Percentiles rank a stretch among this genome's conserved stretches.
Evolutionary conservation across 1,284 basidiomycete genomes (phyloP).

Genomic region (Malassezia nana): DNA sequence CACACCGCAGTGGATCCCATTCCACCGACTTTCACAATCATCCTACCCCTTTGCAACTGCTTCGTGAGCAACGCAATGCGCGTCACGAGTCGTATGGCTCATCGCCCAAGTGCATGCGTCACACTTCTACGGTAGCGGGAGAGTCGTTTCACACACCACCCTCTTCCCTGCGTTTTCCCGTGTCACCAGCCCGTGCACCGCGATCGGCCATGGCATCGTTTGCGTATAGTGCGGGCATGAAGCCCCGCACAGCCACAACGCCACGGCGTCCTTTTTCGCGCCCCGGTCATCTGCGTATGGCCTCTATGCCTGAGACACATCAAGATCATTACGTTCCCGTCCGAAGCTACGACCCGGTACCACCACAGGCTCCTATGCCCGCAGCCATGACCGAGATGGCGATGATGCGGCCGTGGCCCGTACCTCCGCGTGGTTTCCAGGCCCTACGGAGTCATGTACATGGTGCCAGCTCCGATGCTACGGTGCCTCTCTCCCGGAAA

Average conservation of each 20-base stretch:
- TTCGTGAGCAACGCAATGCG: background rate
- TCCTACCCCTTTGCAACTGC: background rate
- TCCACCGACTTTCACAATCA: conserved; percentile 9
- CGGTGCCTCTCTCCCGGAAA: background rate
- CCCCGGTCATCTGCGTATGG: background rate
- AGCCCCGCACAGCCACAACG: background rate
- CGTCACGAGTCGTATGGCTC: background rate
- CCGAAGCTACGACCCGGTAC: conserved; percentile 8
- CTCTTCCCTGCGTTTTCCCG: background rate
- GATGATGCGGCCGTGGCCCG: background rate
- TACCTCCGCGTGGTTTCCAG: background rate
- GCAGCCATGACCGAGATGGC: background rate
- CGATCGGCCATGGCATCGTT: background rate
- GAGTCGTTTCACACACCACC: background rate
- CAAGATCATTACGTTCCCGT: conserved; percentile 7
- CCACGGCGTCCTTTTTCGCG: background rate
- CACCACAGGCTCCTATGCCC: background rate
- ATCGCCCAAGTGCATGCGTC: conserved; percentile 10
- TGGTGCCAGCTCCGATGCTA: background rate
- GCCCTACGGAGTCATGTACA: conserved; percentile 4
- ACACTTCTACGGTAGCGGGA: too few relatives aligned
- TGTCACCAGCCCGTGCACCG: background rate
- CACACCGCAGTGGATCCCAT: background rate
- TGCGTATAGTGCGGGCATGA: conserved; percentile 1
- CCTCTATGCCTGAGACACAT: conserved; percentile 9